Evolutionary conservation across 139 green algal genomes (phyloP).

Genomic region (Cymbomonas tetramitiformis): DNA sequence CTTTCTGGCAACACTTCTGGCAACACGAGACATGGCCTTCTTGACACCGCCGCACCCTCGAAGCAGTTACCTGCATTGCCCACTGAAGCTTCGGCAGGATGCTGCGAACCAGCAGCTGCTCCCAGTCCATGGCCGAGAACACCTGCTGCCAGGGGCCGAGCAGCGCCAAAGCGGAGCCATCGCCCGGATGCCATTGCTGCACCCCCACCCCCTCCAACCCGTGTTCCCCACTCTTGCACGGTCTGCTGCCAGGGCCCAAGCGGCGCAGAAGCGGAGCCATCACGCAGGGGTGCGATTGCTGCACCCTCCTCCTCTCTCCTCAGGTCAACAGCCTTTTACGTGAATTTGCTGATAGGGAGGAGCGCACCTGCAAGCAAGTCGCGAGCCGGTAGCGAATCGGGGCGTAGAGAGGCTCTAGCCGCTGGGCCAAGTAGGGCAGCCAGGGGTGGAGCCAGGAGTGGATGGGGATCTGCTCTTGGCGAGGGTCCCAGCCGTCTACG

Average conservation of each 20-base stretch:
- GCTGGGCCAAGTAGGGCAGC: slow-evolving; percentile 59
- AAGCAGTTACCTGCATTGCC: slow-evolving; percentile 35
- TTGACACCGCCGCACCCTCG: too few relatives aligned
- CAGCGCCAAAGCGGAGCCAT: slow-evolving; percentile 54
- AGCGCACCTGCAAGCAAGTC: too few relatives aligned
- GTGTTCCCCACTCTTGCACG: too few relatives aligned
- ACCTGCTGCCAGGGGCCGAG: slow-evolving; percentile 68
- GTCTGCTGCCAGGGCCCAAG: too few relatives aligned
- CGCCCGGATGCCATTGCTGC: slow-evolving; percentile 65
- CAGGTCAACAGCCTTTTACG: too few relatives aligned
- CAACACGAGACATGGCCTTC: too few relatives aligned
- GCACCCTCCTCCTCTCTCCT: too few relatives aligned
- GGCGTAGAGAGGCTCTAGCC: slow-evolving; percentile 67
- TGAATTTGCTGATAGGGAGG: too few relatives aligned
- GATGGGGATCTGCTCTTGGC: slow-evolving; percentile 58
- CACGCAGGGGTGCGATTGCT: too few relatives aligned
- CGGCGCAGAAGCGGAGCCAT: too few relatives aligned
- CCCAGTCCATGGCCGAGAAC: slow-evolving; percentile 52
- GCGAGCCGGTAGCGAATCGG: slow-evolving; percentile 42
- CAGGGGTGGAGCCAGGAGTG: slow-evolving; percentile 94
- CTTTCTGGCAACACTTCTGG: too few relatives aligned
- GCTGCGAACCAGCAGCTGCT: slow-evolving; percentile 43
- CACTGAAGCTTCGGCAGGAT: slow-evolving; percentile 76
- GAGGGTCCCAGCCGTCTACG: slow-evolving; percentile 74
- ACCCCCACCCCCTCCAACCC: slow-evolving; percentile 58